Conservation (phyloP, 805 yeast species). For the Saccharomycopsis microspora region DNA sequence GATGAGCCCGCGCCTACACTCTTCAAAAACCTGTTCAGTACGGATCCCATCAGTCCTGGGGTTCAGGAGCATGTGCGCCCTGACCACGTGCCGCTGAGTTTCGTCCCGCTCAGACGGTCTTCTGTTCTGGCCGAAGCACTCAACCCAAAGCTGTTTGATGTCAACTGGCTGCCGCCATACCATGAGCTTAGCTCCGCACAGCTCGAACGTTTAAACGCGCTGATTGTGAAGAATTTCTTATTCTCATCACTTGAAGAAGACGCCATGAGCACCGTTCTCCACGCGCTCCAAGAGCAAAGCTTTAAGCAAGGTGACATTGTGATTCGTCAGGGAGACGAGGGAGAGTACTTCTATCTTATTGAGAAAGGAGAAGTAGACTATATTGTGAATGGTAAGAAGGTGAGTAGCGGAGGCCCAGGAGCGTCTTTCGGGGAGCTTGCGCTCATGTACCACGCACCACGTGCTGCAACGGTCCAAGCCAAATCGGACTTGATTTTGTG, state of each 20-base stretch:
- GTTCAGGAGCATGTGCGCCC: neutral
- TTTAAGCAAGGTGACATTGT: constrained; percentile 50
- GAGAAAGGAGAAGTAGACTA: constrained; percentile 81
- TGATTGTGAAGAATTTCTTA: constrained; percentile 72
- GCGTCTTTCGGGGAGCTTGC: constrained; percentile 95
- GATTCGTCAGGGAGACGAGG: constrained; percentile 87
- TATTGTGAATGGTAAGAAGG: constrained; percentile 51
- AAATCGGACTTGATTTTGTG: constrained; percentile 63
- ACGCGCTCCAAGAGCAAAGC: constrained; percentile 70
- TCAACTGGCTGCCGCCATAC: constrained; percentile 64
- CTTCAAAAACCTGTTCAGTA: constrained; percentile 23
- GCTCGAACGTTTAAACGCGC: constrained; percentile 51
- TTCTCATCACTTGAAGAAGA: constrained; percentile 63
- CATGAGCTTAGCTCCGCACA: constrained; percentile 55
- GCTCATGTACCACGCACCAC: constrained; percentile 91
- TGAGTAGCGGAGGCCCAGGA: constrained; percentile 72
- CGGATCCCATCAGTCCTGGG: constrained; percentile 5
- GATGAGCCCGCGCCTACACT: constrained; percentile 10
- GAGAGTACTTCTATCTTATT: constrained; percentile 82
- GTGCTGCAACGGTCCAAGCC: constrained; percentile 90
- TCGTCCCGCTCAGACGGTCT: constrained; percentile 76
- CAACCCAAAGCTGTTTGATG: constrained; percentile 61
- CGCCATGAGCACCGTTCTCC: constrained; percentile 64
- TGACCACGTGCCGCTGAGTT: constrained; percentile 36
- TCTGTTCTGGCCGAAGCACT: constrained; percentile 85